Base-by-base conservation (phyloP, 192 early-diverging fungal genomes). In the Fimicolochytrium jonesii region DNA sequence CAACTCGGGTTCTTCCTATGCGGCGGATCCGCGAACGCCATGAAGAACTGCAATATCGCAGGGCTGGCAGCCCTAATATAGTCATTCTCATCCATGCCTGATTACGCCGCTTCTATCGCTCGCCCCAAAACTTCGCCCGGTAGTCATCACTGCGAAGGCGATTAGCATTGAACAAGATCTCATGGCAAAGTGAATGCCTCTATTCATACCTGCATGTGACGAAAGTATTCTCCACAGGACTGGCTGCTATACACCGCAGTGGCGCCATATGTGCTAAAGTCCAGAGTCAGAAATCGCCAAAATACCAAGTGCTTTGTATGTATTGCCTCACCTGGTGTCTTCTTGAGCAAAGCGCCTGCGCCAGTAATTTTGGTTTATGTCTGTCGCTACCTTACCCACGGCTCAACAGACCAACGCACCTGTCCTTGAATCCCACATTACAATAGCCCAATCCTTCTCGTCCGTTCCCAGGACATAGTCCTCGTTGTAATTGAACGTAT, bases 351-450 rank as follows among this genome's bases (percentile, higher is more conserved):
- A 13, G 33, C 34, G 18, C 59, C 59, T 59, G 42, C 3, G 10
- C 15, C 20, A 4, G 15, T n/a, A 43, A 2, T 33, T 35, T n/a
- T 23, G 3, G 25, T n/a, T 28, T n/a, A 25, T 2, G 9, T 50
- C 10, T 9, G 10, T 20, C 13, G 10, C 18, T n/a, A 56, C 3
- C 20, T 47, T 5, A 11, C 6, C 4, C 33, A 52, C 35, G 25
- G 17, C 28, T 51, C 20, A 22, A 46, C 9, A 1, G 4, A 32
- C 33, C 52, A 20, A 39, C 22, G 0, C 43, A 64, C 72, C 68
- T 11, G 62, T 75, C 25, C 55, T 22, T 29, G 64, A 39, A 44
- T 75, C 64, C 74, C 74, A 75, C 17, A 67, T 31, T n/a, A 67
- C 44, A 39, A 75, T 43, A 15, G 43, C 42, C 18, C 42, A 32